Evolutionary conservation across 164 flowering plant genomes (phyloP), one percentile per base, ranked within the genome.

Genomic region (Berberis thunbergii): DNA sequence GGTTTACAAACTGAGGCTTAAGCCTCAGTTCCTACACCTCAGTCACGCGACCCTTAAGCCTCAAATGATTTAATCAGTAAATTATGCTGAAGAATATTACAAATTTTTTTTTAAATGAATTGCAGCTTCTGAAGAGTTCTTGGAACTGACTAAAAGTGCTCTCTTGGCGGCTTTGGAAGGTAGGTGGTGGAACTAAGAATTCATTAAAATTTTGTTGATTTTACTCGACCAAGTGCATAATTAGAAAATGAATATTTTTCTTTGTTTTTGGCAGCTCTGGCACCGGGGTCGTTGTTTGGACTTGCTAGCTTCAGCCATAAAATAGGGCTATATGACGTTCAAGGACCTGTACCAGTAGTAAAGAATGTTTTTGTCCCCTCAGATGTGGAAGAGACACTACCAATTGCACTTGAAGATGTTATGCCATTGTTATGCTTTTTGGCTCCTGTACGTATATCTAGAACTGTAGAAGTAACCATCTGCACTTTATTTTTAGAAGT

Each of bases 301-400:
- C 91, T 95, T 71, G 91, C 89, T 71, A 91, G 91, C 44, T 95
- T 95, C 75, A 89, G 99, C 86, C 96, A 91, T 76, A 95, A 91
- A 78, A 61, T 91, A 64, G 99, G 97, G 41, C 72, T 95, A 59
- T 95, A 91, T 80, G 97, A 95, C 78, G 94, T 91, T 67, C 99
- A 95, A 80, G 99, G 99, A 39, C 96, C 99, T 66, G 76, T 95
- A 65, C 96, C 97, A 61, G 81, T 91, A 67, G 97, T 91, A 45
- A 95, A 95, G 81, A 91, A 91, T 74, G 80, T 89, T 54, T 91
- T 95, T 66, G 80, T 91, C 57, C 90, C 91, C 45, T 83, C 87
- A 1, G 97, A 95, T 61, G 41, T 74, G 42, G 91, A 88, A 64
- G 85, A 74, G 8, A 78, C 79, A 55, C 63, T 84, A 61, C 75